phyloP scores from a whole-genome alignment of 108 stramenopile species.

The Skeletonema marinoi region DNA sequence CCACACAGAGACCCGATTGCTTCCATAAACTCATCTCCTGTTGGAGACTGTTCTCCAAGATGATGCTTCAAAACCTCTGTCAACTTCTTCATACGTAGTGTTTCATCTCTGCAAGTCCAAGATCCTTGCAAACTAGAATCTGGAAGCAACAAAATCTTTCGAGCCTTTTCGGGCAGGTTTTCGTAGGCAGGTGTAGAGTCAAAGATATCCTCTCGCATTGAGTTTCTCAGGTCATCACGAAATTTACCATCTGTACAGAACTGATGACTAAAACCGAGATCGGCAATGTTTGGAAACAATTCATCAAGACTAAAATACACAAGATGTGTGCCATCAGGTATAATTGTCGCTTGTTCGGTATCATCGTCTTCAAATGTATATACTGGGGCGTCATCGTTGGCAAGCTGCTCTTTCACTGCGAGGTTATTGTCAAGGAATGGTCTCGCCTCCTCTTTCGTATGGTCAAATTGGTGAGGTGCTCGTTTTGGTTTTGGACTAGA shows the following conservation, averaged over 20 bases:
- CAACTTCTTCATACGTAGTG: slow-evolving; percentile 49
- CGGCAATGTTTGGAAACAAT: slow-evolving; percentile 37
- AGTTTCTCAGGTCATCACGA: slow-evolving; percentile 52
- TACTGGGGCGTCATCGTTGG: slow-evolving; percentile 50
- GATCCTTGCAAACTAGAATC: slow-evolving; percentile 82
- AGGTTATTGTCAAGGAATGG: slow-evolving; percentile 39
- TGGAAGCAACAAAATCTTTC: slow-evolving; percentile 57
- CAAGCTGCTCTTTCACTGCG: slow-evolving; percentile 14
- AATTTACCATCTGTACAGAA: slow-evolving; percentile 53
- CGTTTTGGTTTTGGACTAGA: slow-evolving; percentile 6
- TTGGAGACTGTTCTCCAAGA: slow-evolving; percentile 57
- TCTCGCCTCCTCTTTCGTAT: slow-evolving; percentile 44
- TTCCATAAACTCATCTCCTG: slow-evolving; percentile 73
- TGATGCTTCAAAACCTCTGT: slow-evolving; percentile 47
- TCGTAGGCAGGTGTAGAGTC: slow-evolving; percentile 67
- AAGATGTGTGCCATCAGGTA: slow-evolving; percentile 24
- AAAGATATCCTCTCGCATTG: slow-evolving; percentile 79
- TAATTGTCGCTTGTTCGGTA: slow-evolving; percentile 6
- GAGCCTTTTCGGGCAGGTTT: slow-evolving; percentile 67
- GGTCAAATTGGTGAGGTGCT: slow-evolving; percentile 56
- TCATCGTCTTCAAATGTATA: slow-evolving; percentile 34
- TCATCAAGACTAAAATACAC: slow-evolving; percentile 54
- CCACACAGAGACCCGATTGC: slow-evolving; percentile 69
- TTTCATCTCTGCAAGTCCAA: slow-evolving; percentile 51
- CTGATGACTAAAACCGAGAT: slow-evolving; percentile 23